Base-by-base conservation (phyloP, 495 filamentous ascomycete genomes). In the Tuber indicum region DNA sequence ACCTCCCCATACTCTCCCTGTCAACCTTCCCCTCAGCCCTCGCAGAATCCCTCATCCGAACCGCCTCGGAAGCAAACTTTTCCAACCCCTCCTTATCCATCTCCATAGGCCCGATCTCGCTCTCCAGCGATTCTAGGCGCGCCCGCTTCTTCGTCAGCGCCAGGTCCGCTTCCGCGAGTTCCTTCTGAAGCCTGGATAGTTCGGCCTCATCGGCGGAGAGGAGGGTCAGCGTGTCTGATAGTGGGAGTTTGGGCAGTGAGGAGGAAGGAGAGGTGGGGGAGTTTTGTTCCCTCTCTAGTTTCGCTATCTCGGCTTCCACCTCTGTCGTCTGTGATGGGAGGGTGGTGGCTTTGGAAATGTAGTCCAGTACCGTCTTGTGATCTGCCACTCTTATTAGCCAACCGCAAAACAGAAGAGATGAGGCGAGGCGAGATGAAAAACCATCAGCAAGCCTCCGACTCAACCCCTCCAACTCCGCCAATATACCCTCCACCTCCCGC, bases 31-130 rank as follows among this genome's bases (percentile, higher is more conserved):
- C 81, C 39, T 77, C 81, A 26, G 76, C 82, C 72, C 79, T 77
- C 26, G 87, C 90, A 47, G 90, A 87, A 81, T 93, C 91, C 84
- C 91, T 93, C 84, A 92, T 91, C 80, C 91, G 87, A 81, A 89
- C 88, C 7, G 94, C 94, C 83, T 99, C 94, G 75, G 87, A 89
- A 26, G 94, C 95, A 71, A 92, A 91, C 69, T 87, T 85, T 74
- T 89, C 88, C 71, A 89, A 89, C 49, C 90, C 91, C 66, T 88
- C 85, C 85, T 90, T 92, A 84, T 91, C 90, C 75, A 86, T 86
- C 85, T 97, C 92, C 76, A 97, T 84, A 36, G 89, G 89, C 72
- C 86, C 83, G 70, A 97, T 82, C 84, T 97, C 95, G 32, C 88
- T 87, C 82, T 92, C 88, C 81, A 96, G 82, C 52, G 88, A 86